Conservation (phyloP, 352 stramenopile species). For the Phytophthora sp. region DNA sequence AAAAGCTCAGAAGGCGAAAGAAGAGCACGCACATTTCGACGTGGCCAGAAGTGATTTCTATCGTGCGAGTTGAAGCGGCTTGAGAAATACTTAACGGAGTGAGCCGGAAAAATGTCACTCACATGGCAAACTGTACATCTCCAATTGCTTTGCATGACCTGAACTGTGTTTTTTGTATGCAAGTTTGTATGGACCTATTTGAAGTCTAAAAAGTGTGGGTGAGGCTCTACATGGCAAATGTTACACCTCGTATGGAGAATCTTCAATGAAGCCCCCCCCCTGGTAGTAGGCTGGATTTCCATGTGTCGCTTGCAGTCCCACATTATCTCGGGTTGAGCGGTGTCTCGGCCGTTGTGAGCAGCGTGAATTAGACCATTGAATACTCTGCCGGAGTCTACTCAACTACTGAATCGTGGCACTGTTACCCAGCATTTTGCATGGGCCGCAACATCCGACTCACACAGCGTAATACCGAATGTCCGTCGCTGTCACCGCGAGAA, state of each 20-base stretch:
- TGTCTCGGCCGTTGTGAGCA: background rate
- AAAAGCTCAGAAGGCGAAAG: conserved; percentile 25
- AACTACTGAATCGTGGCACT: conserved; percentile 19
- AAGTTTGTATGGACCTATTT: conserved; percentile 2
- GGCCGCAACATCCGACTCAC: conserved; percentile 13
- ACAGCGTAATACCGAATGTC: conserved; percentile 11
- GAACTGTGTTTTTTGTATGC: conserved; percentile 7
- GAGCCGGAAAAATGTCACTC: conserved; percentile 6
- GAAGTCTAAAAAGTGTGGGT: too few relatives aligned
- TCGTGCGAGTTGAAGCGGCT: background rate
- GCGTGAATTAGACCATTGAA: too few relatives aligned
- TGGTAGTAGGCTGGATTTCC: background rate
- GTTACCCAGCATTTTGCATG: conserved; percentile 19
- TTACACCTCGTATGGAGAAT: too few relatives aligned
- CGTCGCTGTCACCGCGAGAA: conserved; percentile 8
- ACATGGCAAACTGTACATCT: conserved; percentile 6
- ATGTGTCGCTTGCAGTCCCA: background rate
- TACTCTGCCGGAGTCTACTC: background rate
- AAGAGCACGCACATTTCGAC: conserved; percentile 11
- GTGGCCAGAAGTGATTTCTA: conserved; percentile 8
- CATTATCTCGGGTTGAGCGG: background rate
- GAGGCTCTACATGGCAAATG: too few relatives aligned
- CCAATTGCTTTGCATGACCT: background rate
- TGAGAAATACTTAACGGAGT: conserved; percentile 20
- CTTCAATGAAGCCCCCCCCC: too few relatives aligned